These are phyloP conservation scores for Daldinia loculata DNA, from an alignment of 495 filamentous ascomycete genomes.

Conservation along the genomic window DNA sequence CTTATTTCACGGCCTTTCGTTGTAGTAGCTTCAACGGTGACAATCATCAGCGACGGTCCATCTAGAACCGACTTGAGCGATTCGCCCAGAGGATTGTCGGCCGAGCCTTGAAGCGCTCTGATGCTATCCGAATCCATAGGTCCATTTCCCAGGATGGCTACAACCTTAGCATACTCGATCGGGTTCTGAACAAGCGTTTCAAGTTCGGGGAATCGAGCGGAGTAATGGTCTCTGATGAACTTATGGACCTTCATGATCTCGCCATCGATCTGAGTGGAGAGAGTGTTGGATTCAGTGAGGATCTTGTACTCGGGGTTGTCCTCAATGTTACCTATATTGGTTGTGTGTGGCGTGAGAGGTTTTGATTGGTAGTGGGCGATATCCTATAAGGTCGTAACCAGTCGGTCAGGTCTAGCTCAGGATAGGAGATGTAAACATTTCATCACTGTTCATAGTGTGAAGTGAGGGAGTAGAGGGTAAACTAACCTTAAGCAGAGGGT, in stretches of 20 bases:
- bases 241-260: slow-evolving; percentile 95
- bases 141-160: slow-evolving; percentile 91
- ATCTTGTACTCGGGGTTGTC: slow-evolving; percentile 89
- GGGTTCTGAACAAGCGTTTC: slow-evolving; percentile 92
- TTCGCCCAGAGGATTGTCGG: slow-evolving; percentile 77
- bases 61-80: slow-evolving; percentile 83
- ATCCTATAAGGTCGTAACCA: slow-evolving; percentile 66
- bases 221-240: slow-evolving; percentile 94
- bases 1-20: slow-evolving; percentile 82
- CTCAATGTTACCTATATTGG: slow-evolving; percentile 76
- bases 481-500: slow-evolving; percentile 81
- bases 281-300: slow-evolving; percentile 80
- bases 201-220: slow-evolving; percentile 91
- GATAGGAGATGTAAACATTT: slow-evolving; percentile 59
- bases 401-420: slow-evolving; percentile 67
- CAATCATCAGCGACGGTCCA: slow-evolving; percentile 90
- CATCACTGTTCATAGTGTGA: slow-evolving; percentile 37
- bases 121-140: slow-evolving; percentile 87
- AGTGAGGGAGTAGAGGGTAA: slow-evolving; percentile 18
- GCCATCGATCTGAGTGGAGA: slow-evolving; percentile 88
- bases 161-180: slow-evolving; percentile 94
- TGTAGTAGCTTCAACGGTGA: slow-evolving; percentile 93
- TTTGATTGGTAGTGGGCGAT: slow-evolving; percentile 76
- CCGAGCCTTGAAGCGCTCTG: slow-evolving; percentile 73
- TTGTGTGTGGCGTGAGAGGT: slow-evolving; percentile 68